Evolutionary conservation across 768 basidiomycete species (phyloP), one percentile per base, ranked within the genome.

Genomic region (Termitomyces sp.): DNA sequence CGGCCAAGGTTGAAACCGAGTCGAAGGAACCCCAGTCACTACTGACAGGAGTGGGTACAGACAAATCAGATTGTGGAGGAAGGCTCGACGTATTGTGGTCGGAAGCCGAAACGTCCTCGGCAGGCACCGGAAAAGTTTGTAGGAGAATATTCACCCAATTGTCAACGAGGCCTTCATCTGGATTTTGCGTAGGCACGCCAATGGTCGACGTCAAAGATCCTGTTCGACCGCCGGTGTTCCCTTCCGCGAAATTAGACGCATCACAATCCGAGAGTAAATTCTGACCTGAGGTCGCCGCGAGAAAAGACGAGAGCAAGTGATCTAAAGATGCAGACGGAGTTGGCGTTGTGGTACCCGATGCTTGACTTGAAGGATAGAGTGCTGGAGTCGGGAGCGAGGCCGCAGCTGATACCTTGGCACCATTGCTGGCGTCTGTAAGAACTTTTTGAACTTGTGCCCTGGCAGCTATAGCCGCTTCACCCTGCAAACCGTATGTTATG

Each of bases 81-180:
- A 38, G 31, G 47, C 33, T 40, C 57, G 38, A 35, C 30, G 40
- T 38, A 28, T 53, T 54, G 26, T 62, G 62, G 46, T 59, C 48
- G 15, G 56, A 63, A 12, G 62, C 30, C 21, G 46, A 55, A 38
- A 69, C 64, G 12, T 64, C 71, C 43, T 70, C 70, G 17, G 68
- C 64, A 17, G 69, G 65, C 28, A 73, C 63, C 7, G 78, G 72
- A 50, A 80, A 77, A 2, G 73, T 67, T 43, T 80, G 73, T n/a
- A 83, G 71, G 19, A 83, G 68, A 48, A 79, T 74, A 50, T 72
- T 74, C 67, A 82, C 71, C 80, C 79, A 82, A 38, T 72, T 77
- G 58, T 83, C 77, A 58, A 79, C 74, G 11, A 74, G 63, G 21
- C 70, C 60, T 50, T 73, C 70, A 60, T 82, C 79, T 41, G 68